Base-by-base conservation (phyloP, 805 yeast species). In the Candida rishiriensis region DNA sequence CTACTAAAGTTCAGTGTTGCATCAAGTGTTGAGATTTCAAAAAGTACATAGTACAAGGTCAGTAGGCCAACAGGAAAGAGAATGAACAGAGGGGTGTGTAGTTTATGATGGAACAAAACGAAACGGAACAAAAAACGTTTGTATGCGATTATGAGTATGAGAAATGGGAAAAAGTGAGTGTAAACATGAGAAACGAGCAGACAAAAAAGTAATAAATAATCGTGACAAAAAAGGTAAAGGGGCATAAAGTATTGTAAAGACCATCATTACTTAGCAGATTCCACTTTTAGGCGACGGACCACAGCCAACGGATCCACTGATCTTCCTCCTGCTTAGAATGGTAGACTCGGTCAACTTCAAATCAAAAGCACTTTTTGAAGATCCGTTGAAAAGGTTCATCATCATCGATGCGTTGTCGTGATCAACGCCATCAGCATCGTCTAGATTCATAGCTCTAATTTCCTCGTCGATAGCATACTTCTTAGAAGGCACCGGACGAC, bases 291-390 rank as follows among this genome's bases (percentile, higher is more conserved):
- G 30, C 7, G 16, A 29, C 18, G 53, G 52, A 2, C 59, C 60
- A 39, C 60, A 50, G 12, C 54, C 53, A 18, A 34, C 36, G 11
- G 55, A 45, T 4, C 55, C 54, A 15, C 48, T 50, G 18, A 52
- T 46, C 48, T 71, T 71, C 39, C 88, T 67, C 43, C 88, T 68
- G 38, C 79, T 75, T 33, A 84, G 64, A 47, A 84, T 62, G 29
- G 83, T 82, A 36, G 87, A 79, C 16, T 83, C 83, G 44, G 79
- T 79, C 55, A 84, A 61, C 48, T 76, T 79, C 46, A 84, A 68
- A 42, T 83, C 84, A 51, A 83, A 79, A 40, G 58, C 49, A 44
- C 41, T 39, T 7, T 21, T 21, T 21, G 26, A 21, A 21, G 26
- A 21, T 21, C 7, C 26, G 15, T 41, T 34, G 8, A 12, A 17